Evolutionary conservation across 345 rosid genomes (phyloP).

Genomic region (Mangifera indica): DNA sequence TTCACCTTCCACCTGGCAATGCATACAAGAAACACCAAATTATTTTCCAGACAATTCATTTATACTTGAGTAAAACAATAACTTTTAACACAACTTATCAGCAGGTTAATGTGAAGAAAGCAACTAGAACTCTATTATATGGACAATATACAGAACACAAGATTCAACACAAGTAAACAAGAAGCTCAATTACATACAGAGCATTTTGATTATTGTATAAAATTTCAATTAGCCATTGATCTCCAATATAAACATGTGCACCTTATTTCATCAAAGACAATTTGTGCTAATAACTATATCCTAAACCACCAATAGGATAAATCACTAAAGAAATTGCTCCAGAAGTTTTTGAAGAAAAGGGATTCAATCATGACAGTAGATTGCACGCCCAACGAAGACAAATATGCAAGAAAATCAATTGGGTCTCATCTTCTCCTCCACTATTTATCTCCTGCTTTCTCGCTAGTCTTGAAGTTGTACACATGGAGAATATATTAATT

Average conservation of each 20-base stretch:
- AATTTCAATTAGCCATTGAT: not conserved
- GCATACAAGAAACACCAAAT: slow-evolving; percentile 11
- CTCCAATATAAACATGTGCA: not conserved
- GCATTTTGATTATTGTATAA: not conserved
- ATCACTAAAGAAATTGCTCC: not conserved
- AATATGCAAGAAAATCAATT: not conserved
- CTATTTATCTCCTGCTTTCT: not conserved
- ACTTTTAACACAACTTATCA: not conserved
- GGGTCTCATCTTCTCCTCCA: not conserved
- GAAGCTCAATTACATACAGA: not conserved
- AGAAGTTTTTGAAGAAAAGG: not conserved
- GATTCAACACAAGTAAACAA: not conserved
- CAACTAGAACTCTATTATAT: not conserved
- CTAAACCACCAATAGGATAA: not conserved
- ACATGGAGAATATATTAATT: not conserved
- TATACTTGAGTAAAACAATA: not conserved
- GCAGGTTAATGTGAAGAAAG: not conserved
- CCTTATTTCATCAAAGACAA: not conserved
- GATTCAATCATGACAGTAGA: not conserved
- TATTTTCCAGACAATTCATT: not conserved
- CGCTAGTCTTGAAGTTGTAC: not conserved
- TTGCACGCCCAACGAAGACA: not conserved
- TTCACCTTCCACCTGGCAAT: slow-evolving; percentile 45
- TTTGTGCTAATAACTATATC: not conserved
- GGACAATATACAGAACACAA: too few relatives aligned